Evolutionary conservation across 1,284 basidiomycete species (phyloP).

Genomic region (Rhodotorula sp.): DNA sequence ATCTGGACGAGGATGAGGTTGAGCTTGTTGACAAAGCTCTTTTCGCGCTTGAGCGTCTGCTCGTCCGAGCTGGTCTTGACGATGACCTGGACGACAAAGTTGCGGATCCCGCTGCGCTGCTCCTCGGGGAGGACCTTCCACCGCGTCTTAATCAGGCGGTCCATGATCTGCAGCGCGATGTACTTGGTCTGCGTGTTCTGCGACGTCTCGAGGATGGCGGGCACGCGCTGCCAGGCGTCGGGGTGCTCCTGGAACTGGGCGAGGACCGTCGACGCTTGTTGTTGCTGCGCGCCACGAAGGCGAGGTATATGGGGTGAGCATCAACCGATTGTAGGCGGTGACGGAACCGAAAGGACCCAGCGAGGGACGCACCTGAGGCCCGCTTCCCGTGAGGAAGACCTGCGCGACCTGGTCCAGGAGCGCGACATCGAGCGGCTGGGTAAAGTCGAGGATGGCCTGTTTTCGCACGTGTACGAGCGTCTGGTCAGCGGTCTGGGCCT

Average conservation of each 20-base stretch:
- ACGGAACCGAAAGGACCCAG: background rate
- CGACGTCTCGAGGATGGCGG: slow-evolving; percentile 85
- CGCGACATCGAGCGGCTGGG: slow-evolving; percentile 76
- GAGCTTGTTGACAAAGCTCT: slow-evolving; percentile 94
- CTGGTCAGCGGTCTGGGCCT: background rate
- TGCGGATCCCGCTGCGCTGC: slow-evolving; percentile 91
- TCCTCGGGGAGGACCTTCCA: slow-evolving; percentile 96
- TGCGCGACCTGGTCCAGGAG: slow-evolving; percentile 83
- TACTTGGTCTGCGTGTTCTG: slow-evolving; percentile 92
- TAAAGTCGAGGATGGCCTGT: slow-evolving; percentile 81
- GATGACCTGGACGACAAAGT: slow-evolving; percentile 92
- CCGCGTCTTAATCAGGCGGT: slow-evolving; percentile 88
- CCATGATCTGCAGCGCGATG: slow-evolving; percentile 90
- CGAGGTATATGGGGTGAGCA: background rate
- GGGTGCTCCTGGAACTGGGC: slow-evolving; percentile 96
- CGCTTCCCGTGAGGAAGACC: slow-evolving; percentile 76
- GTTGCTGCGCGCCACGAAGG: slow-evolving; percentile 12
- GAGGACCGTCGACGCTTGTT: slow-evolving; percentile 59
- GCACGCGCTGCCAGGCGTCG: slow-evolving; percentile 98
- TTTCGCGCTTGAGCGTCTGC: slow-evolving; percentile 78
- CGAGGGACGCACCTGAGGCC: slow-evolving; percentile 64
- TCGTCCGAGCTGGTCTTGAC: slow-evolving; percentile 81
- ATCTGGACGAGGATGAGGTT: slow-evolving; percentile 97
- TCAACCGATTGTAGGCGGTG: background rate
- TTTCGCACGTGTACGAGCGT: too few relatives aligned